Conservation (phyloP, 345 rosid species). For the Salix caprea region DNA sequence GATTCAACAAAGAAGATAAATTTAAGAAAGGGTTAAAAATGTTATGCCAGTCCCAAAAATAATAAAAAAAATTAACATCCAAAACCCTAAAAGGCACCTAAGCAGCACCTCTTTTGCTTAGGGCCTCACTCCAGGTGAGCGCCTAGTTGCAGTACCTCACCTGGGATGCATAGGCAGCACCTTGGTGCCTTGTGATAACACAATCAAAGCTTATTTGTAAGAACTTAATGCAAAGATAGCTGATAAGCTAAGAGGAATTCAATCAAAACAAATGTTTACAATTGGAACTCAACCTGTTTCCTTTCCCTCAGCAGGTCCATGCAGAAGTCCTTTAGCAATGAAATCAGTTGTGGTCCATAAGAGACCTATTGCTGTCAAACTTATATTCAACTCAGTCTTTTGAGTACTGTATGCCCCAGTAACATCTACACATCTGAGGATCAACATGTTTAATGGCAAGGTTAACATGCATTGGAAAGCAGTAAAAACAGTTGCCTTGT, state of each 20-base stretch:
- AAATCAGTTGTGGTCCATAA: conserved; percentile 94
- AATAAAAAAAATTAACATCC: too few relatives aligned
- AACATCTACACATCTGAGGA: conserved; percentile 87
- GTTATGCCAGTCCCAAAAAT: too few relatives aligned
- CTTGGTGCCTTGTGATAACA: too few relatives aligned
- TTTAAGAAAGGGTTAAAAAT: too few relatives aligned
- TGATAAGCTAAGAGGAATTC: background rate
- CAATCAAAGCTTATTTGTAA: background rate
- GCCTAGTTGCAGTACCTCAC: too few relatives aligned
- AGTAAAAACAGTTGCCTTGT: conserved; percentile 1
- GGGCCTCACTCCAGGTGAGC: too few relatives aligned
- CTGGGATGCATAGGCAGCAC: too few relatives aligned
- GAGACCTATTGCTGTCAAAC: conserved; percentile 91
- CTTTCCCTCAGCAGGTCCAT: conserved; percentile 44
- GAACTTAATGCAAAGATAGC: background rate
- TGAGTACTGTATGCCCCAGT: conserved; percentile 97
- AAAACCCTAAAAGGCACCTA: too few relatives aligned
- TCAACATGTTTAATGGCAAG: conserved; percentile 19
- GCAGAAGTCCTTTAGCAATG: conserved; percentile 64
- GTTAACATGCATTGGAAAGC: background rate
- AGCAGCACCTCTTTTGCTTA: too few relatives aligned
- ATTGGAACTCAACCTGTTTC: conserved; percentile 41
- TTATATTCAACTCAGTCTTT: conserved; percentile 85
- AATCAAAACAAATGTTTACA: background rate
- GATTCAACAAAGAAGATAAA: too few relatives aligned